Evolutionary conservation across 768 basidiomycete species (phyloP), one percentile per base, ranked within the genome.

Genomic region (Artomyces pyxidatus): DNA sequence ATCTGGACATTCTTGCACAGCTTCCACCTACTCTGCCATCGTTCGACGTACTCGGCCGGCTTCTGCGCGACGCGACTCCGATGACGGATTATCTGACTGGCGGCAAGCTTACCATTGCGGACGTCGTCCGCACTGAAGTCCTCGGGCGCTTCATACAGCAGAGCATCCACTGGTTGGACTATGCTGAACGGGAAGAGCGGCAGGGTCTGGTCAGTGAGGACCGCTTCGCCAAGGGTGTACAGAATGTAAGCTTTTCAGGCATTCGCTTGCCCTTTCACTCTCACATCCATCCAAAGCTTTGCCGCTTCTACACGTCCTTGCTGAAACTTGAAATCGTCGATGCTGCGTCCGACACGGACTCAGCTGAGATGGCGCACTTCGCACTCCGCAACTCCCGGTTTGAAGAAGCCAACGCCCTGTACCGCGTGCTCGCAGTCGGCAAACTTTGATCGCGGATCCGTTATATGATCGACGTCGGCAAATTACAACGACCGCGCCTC

Each of bases 341-440:
- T 57, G 71, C 77, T 2, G 60, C 66, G 6, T 71, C 70, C n/a
- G 85, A 87, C 48, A 73, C 74, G 7, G 85, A 90, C 59, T 76
- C 81, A 0, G 75, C 83, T 5, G 88, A 88, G 67, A 88, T 90
- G 75, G 73, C 75, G 5, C 83, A 87, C 60, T 90, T 90, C 57
- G 78, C 79, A 38, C 71, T 90, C 42, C 76, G 78, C 32, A 73
- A 86, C 57, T 74, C 88, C 10, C 74, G 81, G 3, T 81, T 88
- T 50, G 85, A 86, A 60, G 87, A 89, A 55, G 87, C 87, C 16
- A 87, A 83, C 54, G 63, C 72, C 50, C 72, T 89, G 39, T 90
- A 88, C 59, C 77, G 86, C 19, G 60, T 73, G 42, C 70, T 89
- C 54, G 85, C 76, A 39, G 64, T 61, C 38, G 63, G 65, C 45